Evolutionary conservation across 768 basidiomycete species (phyloP), one percentile per base, ranked within the genome.

Genomic region (Suillus cothurnatus): DNA sequence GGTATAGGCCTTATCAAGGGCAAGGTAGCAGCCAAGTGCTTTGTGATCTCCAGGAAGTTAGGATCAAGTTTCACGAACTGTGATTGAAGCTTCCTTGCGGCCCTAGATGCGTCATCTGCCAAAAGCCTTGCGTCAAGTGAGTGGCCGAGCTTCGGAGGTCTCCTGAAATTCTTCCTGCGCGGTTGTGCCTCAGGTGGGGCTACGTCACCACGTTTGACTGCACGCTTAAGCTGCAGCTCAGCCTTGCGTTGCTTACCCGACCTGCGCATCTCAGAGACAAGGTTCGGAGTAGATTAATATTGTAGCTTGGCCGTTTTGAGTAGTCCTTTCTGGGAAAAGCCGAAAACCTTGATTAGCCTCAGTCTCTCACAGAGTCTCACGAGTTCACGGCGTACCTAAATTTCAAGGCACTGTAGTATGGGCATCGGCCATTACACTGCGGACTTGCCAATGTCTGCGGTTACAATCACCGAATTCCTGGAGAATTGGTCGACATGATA

Each of bases 181-280:
- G 77, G 71, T 49, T 82, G 79, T 57, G 80, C 69, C 28, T 81
- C 67, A 17, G 82, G 77, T 23, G 73, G 72, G 6, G 72, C 71
- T 4, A 81, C 75, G 67, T 93, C 92, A 5, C 92, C 94, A 38
- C 94, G 88, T 75, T 96, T 96, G 38, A 91, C 77, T 5, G 95
- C 94, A 28, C 94, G 89, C 71, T 92, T 93, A 58, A 88, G 83
- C 73, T 93, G 87, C 9, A 88, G 82, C 64, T 92, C 85, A 2
- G 85, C 88, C 67, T 90, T 93, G 69, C 88, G 88, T 71, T 90
- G 82, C 63, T 88, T 91, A 47, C 82, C 83, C 0, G 89, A 91
- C 12, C 81, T n/a, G 87, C 62, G 53, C 62, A 63, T 63, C 28
- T 21, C n/a, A n/a, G n/a, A n/a, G 31, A 32, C 2, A 32, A 17